Base-by-base conservation (phyloP, 2,329 filamentous ascomycete genomes). In the Cryoendolithus antarcticus region DNA sequence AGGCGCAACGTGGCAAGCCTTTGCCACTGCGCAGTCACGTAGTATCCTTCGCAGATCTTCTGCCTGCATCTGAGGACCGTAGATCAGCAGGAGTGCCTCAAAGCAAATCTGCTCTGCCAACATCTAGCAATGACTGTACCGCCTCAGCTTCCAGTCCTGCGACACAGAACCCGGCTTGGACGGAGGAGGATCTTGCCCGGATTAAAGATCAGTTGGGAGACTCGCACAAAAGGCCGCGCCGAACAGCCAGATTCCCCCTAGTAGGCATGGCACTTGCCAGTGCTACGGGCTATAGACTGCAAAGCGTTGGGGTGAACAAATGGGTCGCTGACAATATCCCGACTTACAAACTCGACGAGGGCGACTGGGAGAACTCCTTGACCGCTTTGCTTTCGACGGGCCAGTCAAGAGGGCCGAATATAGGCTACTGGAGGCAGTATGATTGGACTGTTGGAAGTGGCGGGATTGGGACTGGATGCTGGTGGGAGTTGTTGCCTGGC, bases 281-380 rank as follows among this genome's bases (percentile, higher is more conserved):
- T 21, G 45, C 48, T 9, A 44, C 48, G 5, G 40, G 40, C 6
- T 38, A 51, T 35, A 44, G 48, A 24, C 41, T 57, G 19, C 44
- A 46, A 30, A 31, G 40, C 5, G 30, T 37, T 3, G 41, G 38
- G 19, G 45, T 58, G 15, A 21, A 34, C 9, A 32, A 45, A 7
- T 60, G 57, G 57, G 46, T 60, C 11, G 41, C 38, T 4, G 30
- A 44, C 3, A 56, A 57, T 33, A 48, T 58, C 11, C 50, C 52
- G 19, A 44, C 41, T 4, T 53, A 54, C 19, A 21, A 41, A 3
- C 8, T 40, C 10, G 30, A 38, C 3, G 40, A 49, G 21, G 43
- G 46, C 7, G 41, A 24, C 9, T 52, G 53, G 49, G 34, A 27
- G 9, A 29, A 27, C 11, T 30, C 29, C n/a, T 34, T 41, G 4